Conservation (phyloP, 164 flowering plant species). For the Berberis vulgaris region DNA sequence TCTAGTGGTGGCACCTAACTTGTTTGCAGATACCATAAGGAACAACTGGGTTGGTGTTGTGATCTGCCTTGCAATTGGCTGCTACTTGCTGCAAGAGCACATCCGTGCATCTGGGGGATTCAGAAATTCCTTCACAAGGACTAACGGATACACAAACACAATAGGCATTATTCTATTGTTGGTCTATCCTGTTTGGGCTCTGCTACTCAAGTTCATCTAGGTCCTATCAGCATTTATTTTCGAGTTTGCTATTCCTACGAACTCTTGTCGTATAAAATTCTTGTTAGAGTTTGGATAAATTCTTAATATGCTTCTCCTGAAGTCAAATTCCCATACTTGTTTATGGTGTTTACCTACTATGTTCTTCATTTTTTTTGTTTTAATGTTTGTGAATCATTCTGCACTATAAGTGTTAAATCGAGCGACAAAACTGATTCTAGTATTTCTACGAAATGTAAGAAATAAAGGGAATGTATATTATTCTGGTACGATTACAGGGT, state of each 20-base stretch:
- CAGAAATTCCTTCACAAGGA: slow-evolving; percentile 70
- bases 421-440: too few relatives aligned
- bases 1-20: slow-evolving; percentile 68
- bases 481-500: too few relatives aligned
- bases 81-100: slow-evolving; percentile 90
- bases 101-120: slow-evolving; percentile 88
- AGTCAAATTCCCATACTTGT: too few relatives aligned
- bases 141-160: slow-evolving; percentile 74
- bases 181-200: slow-evolving; percentile 70
- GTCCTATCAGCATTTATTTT: background rate
- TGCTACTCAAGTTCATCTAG: slow-evolving; percentile 24
- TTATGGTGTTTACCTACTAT: too few relatives aligned
- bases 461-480: too few relatives aligned
- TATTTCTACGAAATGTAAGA: too few relatives aligned
- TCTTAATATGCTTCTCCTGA: too few relatives aligned
- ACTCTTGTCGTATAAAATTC: background rate
- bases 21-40: slow-evolving; percentile 48
- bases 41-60: slow-evolving; percentile 41
- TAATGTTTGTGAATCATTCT: too few relatives aligned
- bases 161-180: slow-evolving; percentile 65
- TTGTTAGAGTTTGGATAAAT: too few relatives aligned
- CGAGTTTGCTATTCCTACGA: background rate
- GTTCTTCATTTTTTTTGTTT: too few relatives aligned
- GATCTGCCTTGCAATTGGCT: slow-evolving; percentile 59
- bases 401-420: too few relatives aligned